A percentile compares a stretch with the other conserved stretches of the same genome.
Conservation (phyloP, 257 asterid genomes). For the Perilla frutescens region DNA sequence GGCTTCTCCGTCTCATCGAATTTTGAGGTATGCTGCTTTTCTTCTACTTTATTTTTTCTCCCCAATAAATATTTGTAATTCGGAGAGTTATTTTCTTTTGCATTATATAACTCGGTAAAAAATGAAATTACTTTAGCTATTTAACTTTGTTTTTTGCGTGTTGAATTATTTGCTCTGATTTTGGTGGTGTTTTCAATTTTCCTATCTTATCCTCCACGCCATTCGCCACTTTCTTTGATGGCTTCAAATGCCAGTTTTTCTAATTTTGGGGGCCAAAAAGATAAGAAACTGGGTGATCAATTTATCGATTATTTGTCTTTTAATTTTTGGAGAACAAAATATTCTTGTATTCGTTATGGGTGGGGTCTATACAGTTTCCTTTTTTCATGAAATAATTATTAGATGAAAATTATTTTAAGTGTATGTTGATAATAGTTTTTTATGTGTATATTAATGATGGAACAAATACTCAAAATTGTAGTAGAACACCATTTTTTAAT, state of each 20-base stretch:
- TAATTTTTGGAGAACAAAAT: neutral
- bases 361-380: neutral
- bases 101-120: neutral
- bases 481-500: no score
- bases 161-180: constrained; percentile 18
- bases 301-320: no score
- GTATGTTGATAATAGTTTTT: no score
- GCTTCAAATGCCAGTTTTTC: constrained; percentile 9
- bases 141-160: no score
- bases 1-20: constrained; percentile 73
- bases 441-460: neutral
- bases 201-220: constrained; percentile 28
- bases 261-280: neutral
- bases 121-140: neutral
- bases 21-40: constrained; percentile 48
- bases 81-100: neutral
- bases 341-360: neutral
- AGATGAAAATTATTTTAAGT: no score
- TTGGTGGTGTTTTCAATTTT: constrained; percentile 17
- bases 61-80: neutral
- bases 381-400: neutral
- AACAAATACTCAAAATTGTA: neutral
- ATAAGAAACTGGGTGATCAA: no score
- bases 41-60: neutral
- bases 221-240: constrained; percentile 27